These are phyloP conservation scores for Coelastrella sp. DNA, from an alignment of 139 green algal genomes.

Conservation along the genomic window DNA sequence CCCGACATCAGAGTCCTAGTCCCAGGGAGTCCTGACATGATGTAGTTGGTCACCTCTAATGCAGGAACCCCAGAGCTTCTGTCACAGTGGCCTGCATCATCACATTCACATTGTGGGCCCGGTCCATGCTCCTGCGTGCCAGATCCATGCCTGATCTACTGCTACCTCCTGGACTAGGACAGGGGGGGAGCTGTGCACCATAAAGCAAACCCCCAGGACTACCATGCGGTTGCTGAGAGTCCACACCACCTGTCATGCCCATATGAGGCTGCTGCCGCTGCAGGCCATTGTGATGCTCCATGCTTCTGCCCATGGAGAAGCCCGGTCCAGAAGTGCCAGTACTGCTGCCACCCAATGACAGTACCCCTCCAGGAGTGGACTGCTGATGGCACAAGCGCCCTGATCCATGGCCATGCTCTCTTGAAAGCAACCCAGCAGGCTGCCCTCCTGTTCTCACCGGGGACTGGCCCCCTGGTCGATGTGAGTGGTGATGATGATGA, in stretches of 20 bases:
- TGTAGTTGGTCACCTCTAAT: too few relatives aligned
- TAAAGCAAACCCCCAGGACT: too few relatives aligned
- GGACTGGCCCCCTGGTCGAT: not conserved
- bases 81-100: slow-evolving; percentile 47
- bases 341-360: not conserved
- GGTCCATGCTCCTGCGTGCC: not conserved
- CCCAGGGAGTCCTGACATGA: too few relatives aligned
- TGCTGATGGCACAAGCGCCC: too few relatives aligned
- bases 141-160: not conserved
- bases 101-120: slow-evolving; percentile 26
- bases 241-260: not conserved
- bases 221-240: slow-evolving; percentile 7
- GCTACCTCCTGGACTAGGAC: not conserved
- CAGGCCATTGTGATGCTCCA: not conserved
- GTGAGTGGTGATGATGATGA: too few relatives aligned
- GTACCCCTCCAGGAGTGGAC: too few relatives aligned
- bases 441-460: not conserved
- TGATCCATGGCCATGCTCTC: not conserved
- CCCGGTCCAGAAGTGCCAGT: too few relatives aligned
- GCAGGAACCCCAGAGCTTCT: slow-evolving; percentile 25
- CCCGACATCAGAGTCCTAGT: too few relatives aligned
- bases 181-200: not conserved
- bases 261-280: slow-evolving; percentile 25
- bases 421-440: not conserved
- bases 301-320: slow-evolving; percentile 3